Conservation (phyloP, 1,139 yeast genomes). For the Candida tropicalis region DNA sequence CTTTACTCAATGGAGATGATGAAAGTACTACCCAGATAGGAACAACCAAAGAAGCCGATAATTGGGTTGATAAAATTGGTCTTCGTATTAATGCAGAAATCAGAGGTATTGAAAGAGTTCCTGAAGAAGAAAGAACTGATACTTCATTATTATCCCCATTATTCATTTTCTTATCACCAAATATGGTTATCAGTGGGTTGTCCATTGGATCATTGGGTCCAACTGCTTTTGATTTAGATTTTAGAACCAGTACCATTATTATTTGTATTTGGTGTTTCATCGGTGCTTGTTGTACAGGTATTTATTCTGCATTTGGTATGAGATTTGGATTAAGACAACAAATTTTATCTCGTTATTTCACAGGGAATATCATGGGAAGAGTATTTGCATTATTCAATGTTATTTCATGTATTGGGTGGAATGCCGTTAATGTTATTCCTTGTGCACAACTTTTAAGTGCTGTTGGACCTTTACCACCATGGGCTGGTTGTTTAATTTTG, state of each 20-base stretch:
- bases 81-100: slow-evolving; percentile 42
- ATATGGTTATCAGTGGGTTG: slow-evolving; percentile 33
- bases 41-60: slow-evolving; percentile 11
- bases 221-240: slow-evolving; percentile 28
- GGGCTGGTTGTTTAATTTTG: slow-evolving; percentile 36
- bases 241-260: slow-evolving; percentile 36
- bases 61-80: slow-evolving; percentile 33
- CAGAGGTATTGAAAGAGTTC: slow-evolving; percentile 50
- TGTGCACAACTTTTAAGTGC: slow-evolving; percentile 32
- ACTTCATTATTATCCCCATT: slow-evolving; percentile 25
- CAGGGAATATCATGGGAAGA: slow-evolving; percentile 35
- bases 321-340: slow-evolving; percentile 38
- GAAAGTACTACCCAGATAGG: not conserved
- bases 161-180: slow-evolving; percentile 34
- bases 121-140: slow-evolving; percentile 42
- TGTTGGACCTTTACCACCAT: slow-evolving; percentile 31
- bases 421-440: slow-evolving; percentile 35
- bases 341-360: slow-evolving; percentile 30
- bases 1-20: not conserved
- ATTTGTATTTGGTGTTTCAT: slow-evolving; percentile 28
- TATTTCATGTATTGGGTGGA: slow-evolving; percentile 39
- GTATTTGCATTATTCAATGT: slow-evolving; percentile 34
- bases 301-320: slow-evolving; percentile 33
- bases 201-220: slow-evolving; percentile 36
- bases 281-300: slow-evolving; percentile 35